Percentiles rank a stretch among this genome's conserved stretches.
Evolutionary conservation across 2,329 filamentous ascomycete species (phyloP).

Genomic region (Aureobasidium sp.): DNA sequence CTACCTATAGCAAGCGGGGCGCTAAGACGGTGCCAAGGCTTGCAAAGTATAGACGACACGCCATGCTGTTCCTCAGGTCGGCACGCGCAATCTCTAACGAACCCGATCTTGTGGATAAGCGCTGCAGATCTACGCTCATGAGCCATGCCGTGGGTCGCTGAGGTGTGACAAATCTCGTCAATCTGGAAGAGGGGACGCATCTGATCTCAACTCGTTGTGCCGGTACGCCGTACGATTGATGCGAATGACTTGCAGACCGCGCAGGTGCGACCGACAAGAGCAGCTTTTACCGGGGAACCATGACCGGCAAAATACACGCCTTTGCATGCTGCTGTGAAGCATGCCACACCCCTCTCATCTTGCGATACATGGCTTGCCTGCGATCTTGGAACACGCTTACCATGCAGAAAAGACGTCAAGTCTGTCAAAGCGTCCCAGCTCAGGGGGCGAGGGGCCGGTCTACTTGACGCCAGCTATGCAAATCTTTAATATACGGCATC

Average conservation of each 20-base stretch:
- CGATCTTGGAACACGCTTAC: background rate
- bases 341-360: background rate
- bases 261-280: background rate
- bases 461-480: background rate
- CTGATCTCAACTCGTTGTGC: background rate
- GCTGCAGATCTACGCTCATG: constrained; percentile 2
- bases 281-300: constrained; percentile 2
- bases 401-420: constrained; percentile 7
- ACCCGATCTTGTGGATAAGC: constrained; percentile 3
- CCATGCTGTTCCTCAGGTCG: background rate
- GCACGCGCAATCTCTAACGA: constrained; percentile 2
- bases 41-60: background rate
- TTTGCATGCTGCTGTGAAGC: background rate
- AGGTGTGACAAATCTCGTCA: constrained; percentile 13
- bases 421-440: background rate
- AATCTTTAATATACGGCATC: constrained; percentile 11
- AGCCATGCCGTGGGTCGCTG: background rate
- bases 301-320: background rate
- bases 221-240: background rate
- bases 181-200: background rate
- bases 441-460: constrained; percentile 3
- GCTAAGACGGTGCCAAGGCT: background rate
- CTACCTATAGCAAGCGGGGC: background rate
- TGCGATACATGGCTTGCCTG: background rate
- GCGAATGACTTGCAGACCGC: constrained; percentile 6